Base-by-base conservation (phyloP, 2,329 filamentous ascomycete species). In the Aspergillus sp. region DNA sequence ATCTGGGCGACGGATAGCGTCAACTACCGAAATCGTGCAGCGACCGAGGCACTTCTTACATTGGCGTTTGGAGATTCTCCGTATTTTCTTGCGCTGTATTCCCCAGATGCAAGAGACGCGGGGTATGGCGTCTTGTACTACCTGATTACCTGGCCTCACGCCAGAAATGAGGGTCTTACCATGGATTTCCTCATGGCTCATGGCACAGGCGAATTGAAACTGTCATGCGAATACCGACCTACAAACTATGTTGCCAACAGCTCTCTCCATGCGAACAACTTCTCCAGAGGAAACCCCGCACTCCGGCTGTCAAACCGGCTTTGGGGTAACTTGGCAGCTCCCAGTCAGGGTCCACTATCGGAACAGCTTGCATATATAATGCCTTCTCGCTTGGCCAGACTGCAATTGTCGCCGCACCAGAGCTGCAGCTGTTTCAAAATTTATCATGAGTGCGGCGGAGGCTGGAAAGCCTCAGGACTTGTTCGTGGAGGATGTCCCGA, bases 401-500 rank as follows among this genome's bases (percentile, higher is more conserved):
- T 30, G 26, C 26, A 8, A 30, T 30, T 30, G 26, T 9, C 26
- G 9, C 8, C 9, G 26, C 9, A 30, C 1, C 4, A 11, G 26
- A 30, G 26, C 26, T 30, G 9, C 6, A 3, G n/a, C n/a, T 13
- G 13, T 15, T 48, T 5, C 11, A 11, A n/a, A 15, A 26, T 32
- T 11, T 8, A 49, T 18, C 5, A 50, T 49, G 47, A n/a, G 11
- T 49, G 17, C 36, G n/a, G 12, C 8, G 5, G 57, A 59, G 15
- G n/a, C 54, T 15, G 38, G 42, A 8, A 53, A 57, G 32, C 49
- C 44, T 9, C 56, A 57, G 22, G 54, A 57, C 13, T 24, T 59
- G 32, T 57, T 55, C 12, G 39, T 42, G 12, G 57, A 57, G 13
- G 44, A 55, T 48, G 53, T 55, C n/a, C 53, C 45, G 5, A 56